Evolutionary conservation across 495 filamentous ascomycete species (phyloP).

Genomic region (Neurospora sp.): DNA sequence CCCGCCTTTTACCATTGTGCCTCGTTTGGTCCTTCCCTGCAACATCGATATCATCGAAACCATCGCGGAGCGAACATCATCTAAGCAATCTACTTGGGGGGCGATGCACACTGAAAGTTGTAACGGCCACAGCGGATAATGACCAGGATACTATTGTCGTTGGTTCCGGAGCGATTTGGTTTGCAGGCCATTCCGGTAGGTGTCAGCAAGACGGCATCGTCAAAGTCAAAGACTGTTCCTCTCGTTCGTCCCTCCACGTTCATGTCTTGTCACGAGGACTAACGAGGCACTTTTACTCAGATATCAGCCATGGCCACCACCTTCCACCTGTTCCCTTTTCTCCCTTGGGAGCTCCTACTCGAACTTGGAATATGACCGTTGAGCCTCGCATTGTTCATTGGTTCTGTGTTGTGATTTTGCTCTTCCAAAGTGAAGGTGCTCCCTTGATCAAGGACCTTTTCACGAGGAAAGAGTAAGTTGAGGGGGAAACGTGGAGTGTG

Average conservation of each 20-base stretch:
- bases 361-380: background rate
- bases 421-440: background rate
- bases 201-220: background rate
- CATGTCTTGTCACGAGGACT: background rate
- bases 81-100: background rate
- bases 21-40: background rate
- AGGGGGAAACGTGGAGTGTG: background rate
- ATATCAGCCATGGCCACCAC: background rate
- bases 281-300: background rate
- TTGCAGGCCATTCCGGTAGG: background rate
- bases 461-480: background rate
- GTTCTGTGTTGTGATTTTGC: background rate
- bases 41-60: background rate
- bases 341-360: background rate
- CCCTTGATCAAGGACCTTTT: background rate
- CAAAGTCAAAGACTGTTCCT: background rate
- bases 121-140: background rate
- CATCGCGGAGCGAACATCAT: background rate
- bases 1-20: background rate
- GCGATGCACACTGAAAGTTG: background rate
- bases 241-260: background rate
- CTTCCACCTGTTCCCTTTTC: background rate
- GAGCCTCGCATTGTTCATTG: background rate
- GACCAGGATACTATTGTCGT: background rate
- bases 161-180: background rate